A percentile compares a stretch with the other conserved stretches of the same genome.
These are phyloP conservation scores for Huntiella decipiens DNA, from an alignment of 2,329 filamentous ascomycete species.

Conservation along the genomic window DNA sequence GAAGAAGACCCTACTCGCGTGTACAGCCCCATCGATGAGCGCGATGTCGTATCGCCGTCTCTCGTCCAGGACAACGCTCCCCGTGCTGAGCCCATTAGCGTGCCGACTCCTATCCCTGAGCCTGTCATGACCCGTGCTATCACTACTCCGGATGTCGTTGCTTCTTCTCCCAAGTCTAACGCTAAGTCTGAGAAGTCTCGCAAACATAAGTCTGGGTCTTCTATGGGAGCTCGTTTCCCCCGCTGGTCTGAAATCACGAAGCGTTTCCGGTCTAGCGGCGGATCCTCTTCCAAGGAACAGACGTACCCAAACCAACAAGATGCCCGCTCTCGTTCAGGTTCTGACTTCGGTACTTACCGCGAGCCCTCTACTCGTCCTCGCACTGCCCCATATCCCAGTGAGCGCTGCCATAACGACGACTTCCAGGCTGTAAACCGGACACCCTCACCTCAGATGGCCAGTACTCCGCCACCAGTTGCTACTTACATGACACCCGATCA, in stretches of 20 bases:
- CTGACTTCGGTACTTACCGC: slow-evolving; percentile 51
- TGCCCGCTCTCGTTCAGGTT: slow-evolving; percentile 53
- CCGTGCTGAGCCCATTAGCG: slow-evolving; percentile 6
- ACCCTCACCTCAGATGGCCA: slow-evolving; percentile 14
- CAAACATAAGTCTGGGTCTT: slow-evolving; percentile 79
- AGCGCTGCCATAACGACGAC: slow-evolving; percentile 38
- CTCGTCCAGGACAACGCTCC: slow-evolving; percentile 2
- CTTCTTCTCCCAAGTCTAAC: slow-evolving; percentile 42
- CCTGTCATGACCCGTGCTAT: slow-evolving; percentile 2
- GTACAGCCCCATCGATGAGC: slow-evolving; percentile 23
- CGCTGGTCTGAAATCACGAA: slow-evolving; percentile 89
- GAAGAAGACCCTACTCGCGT: slow-evolving; percentile 38
- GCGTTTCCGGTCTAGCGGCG: slow-evolving; percentile 48
- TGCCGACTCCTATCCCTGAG: slow-evolving; percentile 6
- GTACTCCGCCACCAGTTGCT: slow-evolving; percentile 26
- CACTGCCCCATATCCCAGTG: slow-evolving; percentile 36
- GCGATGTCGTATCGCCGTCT: slow-evolving; percentile 16
- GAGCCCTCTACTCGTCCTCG: slow-evolving; percentile 30
- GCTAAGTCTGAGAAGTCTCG: slow-evolving; percentile 49
- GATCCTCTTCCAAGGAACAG: slow-evolving; percentile 31
- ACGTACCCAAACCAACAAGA: slow-evolving; percentile 20
- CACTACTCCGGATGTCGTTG: slow-evolving; percentile 22
- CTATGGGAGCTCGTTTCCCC: slow-evolving; percentile 80
- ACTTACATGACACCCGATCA: slow-evolving; percentile 41
- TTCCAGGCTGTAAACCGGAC: slow-evolving; percentile 26